phyloP scores from a whole-genome alignment of 345 rosid genomes.

The Rhodomyrtus tomentosa region DNA sequence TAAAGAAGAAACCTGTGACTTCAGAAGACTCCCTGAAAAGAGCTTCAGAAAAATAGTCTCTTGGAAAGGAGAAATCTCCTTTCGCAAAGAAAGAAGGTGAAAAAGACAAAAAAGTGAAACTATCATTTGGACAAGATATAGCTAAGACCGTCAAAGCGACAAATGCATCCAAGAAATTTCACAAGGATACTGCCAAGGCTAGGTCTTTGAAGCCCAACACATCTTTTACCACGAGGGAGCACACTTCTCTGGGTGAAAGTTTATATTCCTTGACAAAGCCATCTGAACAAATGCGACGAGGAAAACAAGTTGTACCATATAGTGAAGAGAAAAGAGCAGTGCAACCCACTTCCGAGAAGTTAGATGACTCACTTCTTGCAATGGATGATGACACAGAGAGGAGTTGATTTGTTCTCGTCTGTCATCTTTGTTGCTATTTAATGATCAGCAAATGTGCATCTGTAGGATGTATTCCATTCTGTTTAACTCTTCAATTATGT shows the following conservation, averaged over 20 bases:
- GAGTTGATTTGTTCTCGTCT: conserved; percentile 24
- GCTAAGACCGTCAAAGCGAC: conserved; percentile 22
- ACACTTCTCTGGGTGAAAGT: conserved; percentile 30
- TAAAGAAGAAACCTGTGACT: conserved; percentile 16
- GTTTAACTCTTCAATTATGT: not conserved
- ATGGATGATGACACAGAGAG: conserved; percentile 56
- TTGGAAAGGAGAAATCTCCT: conserved; percentile 4
- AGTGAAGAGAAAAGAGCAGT: not conserved
- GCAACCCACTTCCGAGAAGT: conserved; percentile 15
- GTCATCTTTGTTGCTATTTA: not conserved
- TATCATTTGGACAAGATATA: conserved; percentile 16
- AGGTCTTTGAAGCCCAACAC: conserved; percentile 11
- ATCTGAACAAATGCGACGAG: conserved; percentile 15
- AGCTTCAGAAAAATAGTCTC: conserved; percentile 9
- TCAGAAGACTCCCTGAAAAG: conserved; percentile 11
- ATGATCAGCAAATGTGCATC: not conserved
- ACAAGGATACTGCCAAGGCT: conserved; percentile 18
- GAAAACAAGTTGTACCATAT: conserved; percentile 8
- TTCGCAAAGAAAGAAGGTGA: conserved; percentile 16
- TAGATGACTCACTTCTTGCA: conserved; percentile 15
- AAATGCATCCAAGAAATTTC: conserved; percentile 17
- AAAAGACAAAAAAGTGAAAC: conserved; percentile 24
- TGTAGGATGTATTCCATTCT: not conserved
- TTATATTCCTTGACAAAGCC: conserved; percentile 9
- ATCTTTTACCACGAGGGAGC: conserved; percentile 15